phyloP scores from a whole-genome alignment of 2,329 filamentous ascomycete genomes.

The Diaporthe citrichinensis region DNA sequence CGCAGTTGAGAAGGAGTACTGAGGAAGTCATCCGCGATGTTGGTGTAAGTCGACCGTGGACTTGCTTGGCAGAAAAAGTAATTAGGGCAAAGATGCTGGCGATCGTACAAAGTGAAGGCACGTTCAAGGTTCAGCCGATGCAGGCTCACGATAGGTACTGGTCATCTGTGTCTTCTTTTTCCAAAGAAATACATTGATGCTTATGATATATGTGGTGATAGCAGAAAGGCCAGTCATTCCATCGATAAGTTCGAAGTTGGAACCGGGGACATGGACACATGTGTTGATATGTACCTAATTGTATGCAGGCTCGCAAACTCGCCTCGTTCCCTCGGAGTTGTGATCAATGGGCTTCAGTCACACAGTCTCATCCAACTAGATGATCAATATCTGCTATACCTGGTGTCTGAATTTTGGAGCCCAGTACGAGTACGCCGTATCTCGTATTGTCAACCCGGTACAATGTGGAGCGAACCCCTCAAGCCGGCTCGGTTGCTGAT shows the following conservation, averaged over 20 bases:
- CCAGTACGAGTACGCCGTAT: slow-evolving; percentile 4
- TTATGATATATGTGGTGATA: background rate
- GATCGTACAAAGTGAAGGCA: background rate
- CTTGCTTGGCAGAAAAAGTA: background rate
- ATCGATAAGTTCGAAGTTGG: background rate
- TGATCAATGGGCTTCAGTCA: background rate
- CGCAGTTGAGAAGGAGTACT: background rate
- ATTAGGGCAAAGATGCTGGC: background rate
- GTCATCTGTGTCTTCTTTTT: background rate
- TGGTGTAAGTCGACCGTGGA: too few relatives aligned
- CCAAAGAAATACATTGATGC: background rate
- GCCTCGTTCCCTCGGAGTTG: background rate
- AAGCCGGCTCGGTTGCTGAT: background rate
- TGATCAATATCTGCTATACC: background rate
- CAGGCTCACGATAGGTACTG: background rate
- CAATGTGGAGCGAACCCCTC: slow-evolving; percentile 2
- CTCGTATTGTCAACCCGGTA: background rate
- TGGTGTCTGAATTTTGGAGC: background rate
- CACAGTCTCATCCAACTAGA: background rate
- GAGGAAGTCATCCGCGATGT: background rate
- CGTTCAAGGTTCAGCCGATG: background rate
- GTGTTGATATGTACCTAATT: background rate
- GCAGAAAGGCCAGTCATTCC: background rate
- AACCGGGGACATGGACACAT: background rate
- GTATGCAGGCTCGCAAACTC: background rate